Percentiles rank a stretch among this genome's conserved stretches.
Evolutionary conservation across 2,329 filamentous ascomycete species (phyloP).

Genomic region (Pseudocercospora fijiensis): DNA sequence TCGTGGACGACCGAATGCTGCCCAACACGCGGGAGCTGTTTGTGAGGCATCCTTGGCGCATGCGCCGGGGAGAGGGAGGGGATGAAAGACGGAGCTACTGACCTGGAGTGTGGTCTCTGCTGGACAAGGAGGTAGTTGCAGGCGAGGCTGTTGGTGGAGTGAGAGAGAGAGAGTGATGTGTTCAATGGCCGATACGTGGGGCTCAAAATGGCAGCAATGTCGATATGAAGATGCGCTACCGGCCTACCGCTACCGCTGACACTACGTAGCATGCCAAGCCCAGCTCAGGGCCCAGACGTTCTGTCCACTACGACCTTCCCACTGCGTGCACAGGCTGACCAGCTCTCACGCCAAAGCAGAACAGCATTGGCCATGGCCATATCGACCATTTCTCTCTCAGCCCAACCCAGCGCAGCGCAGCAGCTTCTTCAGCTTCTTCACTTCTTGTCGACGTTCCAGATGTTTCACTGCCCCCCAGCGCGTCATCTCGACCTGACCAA

Average conservation of each 20-base stretch:
- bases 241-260: neutral
- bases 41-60: slow-evolving; percentile 2
- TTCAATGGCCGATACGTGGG: slow-evolving; percentile 4
- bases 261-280: neutral
- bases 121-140: neutral
- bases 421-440: neutral
- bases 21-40: neutral
- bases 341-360: neutral
- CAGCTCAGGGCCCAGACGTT: neutral
- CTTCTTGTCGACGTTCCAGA: neutral
- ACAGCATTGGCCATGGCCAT: neutral
- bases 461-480: neutral
- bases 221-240: neutral
- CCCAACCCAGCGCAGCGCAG: neutral
- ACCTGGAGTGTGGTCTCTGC: slow-evolving; percentile 3
- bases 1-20: neutral
- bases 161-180: slow-evolving; percentile 6
- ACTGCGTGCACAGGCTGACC: neutral
- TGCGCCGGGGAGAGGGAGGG: neutral
- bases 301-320: neutral
- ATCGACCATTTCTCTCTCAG: neutral
- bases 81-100: neutral
- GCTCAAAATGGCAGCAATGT: slow-evolving; percentile 4
- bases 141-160: neutral
- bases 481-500: neutral